Base-by-base conservation (phyloP, 495 filamentous ascomycete species). In the Haplographium delicatum region DNA sequence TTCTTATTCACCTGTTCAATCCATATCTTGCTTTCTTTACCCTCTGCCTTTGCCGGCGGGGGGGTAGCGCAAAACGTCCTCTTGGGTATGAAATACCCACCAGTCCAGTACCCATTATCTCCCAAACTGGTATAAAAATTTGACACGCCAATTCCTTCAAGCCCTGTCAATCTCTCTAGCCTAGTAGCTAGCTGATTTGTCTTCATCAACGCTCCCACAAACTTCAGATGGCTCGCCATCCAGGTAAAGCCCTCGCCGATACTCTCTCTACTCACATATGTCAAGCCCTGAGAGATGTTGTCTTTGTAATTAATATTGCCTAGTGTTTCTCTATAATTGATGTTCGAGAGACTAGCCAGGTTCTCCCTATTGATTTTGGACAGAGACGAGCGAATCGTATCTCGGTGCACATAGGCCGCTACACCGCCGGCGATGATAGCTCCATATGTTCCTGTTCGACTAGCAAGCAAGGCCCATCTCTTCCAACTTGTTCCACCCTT, bases 221-320 rank as follows among this genome's bases (percentile, higher is more conserved):
- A 98, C 64, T 90, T 89, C 16, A 98, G 80, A 68, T 98, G 93
- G 10, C 83, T 85, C 7, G 83, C 81, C 23, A 88, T 84, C 90
- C 90, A 98, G 8, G 57, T 40, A 28, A 52, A 60, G 4, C 72
- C 82, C 16, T 81, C 73, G 3, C 56, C 56, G 25, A 59, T 55
- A 43, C 47, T 54, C 16, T 59, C 51, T 4, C 47, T 19, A 34
- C 46, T 59, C 8, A 58, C 51, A 51, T 54, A 52, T 10, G 37
- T 34, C 16, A 52, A 33, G 2, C 43, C 46, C 24, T 54, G 50
- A 13, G 22, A 15, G 5, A 55, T 2, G 11, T 16, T 45, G 7
- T 54, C 51, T 10, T 43, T 22, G n/a, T 41, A 49, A 15, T 37
- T 48, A 11, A 54, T 47, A 4, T 50, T 48, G 2, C 24, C 20